These are phyloP conservation scores for Acmispon strigosus DNA, from an alignment of 306 rosid genomes.

Conservation along the genomic window DNA sequence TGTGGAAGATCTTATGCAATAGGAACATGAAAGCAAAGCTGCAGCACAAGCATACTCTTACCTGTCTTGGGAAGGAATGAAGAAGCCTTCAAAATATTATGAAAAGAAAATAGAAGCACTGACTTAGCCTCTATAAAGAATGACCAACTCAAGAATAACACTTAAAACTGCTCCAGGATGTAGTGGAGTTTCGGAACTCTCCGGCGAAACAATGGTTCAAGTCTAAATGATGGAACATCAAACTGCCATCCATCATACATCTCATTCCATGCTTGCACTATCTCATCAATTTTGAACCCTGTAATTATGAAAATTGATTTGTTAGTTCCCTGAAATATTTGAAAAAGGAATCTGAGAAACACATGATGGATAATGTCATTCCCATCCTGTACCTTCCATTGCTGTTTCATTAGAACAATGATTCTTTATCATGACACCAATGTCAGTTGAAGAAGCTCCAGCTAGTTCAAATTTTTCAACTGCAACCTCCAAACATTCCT, in stretches of 20 bases:
- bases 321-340: conserved; percentile 10
- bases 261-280: conserved; percentile 93
- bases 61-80: conserved; percentile 33
- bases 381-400: conserved; percentile 55
- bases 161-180: conserved; percentile 64
- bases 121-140: conserved; percentile 37
- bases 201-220: conserved; percentile 88
- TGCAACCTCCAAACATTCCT: conserved; percentile 86
- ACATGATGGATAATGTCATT: not conserved
- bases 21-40: conserved; percentile 14
- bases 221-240: conserved; percentile 86
- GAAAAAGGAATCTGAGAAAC: conserved; percentile 3
- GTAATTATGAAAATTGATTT: conserved; percentile 19
- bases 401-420: conserved; percentile 91
- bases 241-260: conserved; percentile 99
- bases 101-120: conserved; percentile 36
- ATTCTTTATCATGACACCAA: conserved; percentile 94
- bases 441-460: conserved; percentile 82
- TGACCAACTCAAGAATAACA: conserved; percentile 25
- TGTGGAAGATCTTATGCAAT: not conserved
- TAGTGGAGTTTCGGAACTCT: conserved; percentile 80
- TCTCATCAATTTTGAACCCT: conserved; percentile 96
- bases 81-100: conserved; percentile 34
- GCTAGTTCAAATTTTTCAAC: conserved; percentile 92
- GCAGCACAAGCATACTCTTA: conserved; percentile 6